Percentiles rank a stretch among this genome's conserved stretches.
phyloP scores from a whole-genome alignment of 495 filamentous ascomycete species.

The Penicillium fimorum region DNA sequence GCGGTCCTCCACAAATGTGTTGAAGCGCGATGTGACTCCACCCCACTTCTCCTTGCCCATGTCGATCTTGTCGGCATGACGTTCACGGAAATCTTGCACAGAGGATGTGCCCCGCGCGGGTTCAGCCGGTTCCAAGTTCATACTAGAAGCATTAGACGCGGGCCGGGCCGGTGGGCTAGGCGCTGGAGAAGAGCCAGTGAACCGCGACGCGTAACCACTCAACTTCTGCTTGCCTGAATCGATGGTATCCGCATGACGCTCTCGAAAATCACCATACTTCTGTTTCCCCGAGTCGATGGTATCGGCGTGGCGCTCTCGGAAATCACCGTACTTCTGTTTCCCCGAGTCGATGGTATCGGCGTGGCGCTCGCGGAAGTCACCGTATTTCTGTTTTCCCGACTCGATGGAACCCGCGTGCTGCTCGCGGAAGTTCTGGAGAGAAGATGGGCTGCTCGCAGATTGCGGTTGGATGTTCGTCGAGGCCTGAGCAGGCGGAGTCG shows the following conservation, averaged over 20 bases:
- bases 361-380: slow-evolving; percentile 61
- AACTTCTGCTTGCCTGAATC: slow-evolving; percentile 8
- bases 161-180: slow-evolving; percentile 7
- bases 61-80: slow-evolving; percentile 68
- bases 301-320: slow-evolving; percentile 29
- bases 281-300: slow-evolving; percentile 4
- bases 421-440: slow-evolving; percentile 63
- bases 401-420: slow-evolving; percentile 69
- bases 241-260: slow-evolving; percentile 6
- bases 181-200: slow-evolving; percentile 25
- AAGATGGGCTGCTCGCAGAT: slow-evolving; percentile 38
- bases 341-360: slow-evolving; percentile 67
- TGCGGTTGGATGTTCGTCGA: slow-evolving; percentile 36
- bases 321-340: slow-evolving; percentile 58
- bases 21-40: slow-evolving; percentile 42
- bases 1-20: slow-evolving; percentile 36
- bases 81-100: slow-evolving; percentile 64
- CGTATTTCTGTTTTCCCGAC: slow-evolving; percentile 58
- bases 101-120: slow-evolving; percentile 13
- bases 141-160: slow-evolving; percentile 5
- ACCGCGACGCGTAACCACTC: background rate
- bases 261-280: slow-evolving; percentile 9
- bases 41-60: slow-evolving; percentile 61
- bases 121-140: slow-evolving; percentile 12
- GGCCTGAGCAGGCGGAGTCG: slow-evolving; percentile 43